These are phyloP conservation scores for Trametes elegans DNA, from an alignment of 768 basidiomycete genomes.

Conservation along the genomic window DNA sequence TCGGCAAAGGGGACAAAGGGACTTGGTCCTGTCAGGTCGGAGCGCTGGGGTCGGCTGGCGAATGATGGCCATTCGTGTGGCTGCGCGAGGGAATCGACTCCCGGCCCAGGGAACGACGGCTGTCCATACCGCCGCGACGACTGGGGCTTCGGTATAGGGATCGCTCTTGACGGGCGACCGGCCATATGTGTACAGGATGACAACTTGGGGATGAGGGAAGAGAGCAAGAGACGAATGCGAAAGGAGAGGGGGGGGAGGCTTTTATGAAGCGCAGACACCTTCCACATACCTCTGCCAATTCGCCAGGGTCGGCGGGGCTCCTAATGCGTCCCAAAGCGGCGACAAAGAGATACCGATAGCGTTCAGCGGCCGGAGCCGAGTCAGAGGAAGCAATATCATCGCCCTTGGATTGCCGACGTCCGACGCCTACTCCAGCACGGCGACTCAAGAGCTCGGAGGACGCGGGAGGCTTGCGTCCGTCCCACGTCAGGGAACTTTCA, in stretches of 20 bases:
- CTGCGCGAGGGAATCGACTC: neutral
- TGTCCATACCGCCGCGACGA: neutral
- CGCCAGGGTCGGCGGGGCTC: neutral
- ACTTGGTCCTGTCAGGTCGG: neutral
- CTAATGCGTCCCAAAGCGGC: slow-evolving; percentile 1
- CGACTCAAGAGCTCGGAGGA: neutral
- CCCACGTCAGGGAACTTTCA: neutral
- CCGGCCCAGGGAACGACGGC: neutral
- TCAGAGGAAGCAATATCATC: slow-evolving; percentile 6
- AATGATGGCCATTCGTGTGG: neutral
- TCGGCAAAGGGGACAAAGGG: too few species aligned
- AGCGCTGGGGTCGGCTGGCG: neutral
- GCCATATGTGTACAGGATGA: too few species aligned
- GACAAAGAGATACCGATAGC: slow-evolving; percentile 7
- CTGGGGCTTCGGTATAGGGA: neutral
- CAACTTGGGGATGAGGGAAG: neutral
- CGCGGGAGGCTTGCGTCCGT: neutral
- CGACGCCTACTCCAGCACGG: slow-evolving; percentile 1
- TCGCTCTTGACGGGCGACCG: neutral
- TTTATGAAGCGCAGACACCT: slow-evolving; percentile 7
- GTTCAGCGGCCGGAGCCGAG: slow-evolving; percentile 8
- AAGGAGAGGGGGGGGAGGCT: neutral
- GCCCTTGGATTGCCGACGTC: slow-evolving; percentile 14
- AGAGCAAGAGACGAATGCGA: neutral
- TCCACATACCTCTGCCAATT: slow-evolving; percentile 3